These are phyloP conservation scores for Spizellomyces sp. DNA, from an alignment of 192 early-diverging fungal species.

Conservation along the genomic window DNA sequence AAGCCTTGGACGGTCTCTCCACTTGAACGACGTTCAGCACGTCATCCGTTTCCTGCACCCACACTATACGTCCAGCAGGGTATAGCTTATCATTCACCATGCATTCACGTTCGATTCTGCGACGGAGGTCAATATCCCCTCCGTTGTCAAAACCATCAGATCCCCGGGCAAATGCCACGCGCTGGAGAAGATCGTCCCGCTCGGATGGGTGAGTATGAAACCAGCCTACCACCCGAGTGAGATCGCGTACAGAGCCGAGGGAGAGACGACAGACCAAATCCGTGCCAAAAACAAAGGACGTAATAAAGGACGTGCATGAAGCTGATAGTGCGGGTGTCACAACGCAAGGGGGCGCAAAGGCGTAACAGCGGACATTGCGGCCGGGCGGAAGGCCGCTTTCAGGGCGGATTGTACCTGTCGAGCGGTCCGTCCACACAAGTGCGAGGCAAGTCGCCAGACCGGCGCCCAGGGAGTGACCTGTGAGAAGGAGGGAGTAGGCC, in stretches of 20 bases:
- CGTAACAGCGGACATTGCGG: conserved; percentile 81
- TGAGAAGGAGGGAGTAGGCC: conserved; percentile 80
- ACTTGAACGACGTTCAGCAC: conserved; percentile 30
- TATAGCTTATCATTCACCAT: conserved; percentile 37
- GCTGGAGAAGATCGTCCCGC: conserved; percentile 11
- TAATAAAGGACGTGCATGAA: conserved; percentile 70
- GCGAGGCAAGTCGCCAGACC: conserved; percentile 80
- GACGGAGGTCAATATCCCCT: conserved; percentile 16
- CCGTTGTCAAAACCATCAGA: neutral
- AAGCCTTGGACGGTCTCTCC: conserved; percentile 22
- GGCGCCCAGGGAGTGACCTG: conserved; percentile 87
- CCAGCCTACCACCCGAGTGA: conserved; percentile 61
- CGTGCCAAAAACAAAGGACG: conserved; percentile 77
- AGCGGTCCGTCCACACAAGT: conserved; percentile 73
- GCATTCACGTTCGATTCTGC: conserved; percentile 20
- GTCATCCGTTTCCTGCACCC: conserved; percentile 21
- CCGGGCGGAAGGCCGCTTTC: conserved; percentile 57
- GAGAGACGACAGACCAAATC: conserved; percentile 80
- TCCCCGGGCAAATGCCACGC: neutral
- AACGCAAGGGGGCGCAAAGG: conserved; percentile 82
- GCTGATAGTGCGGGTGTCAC: conserved; percentile 67
- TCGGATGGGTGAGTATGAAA: conserved; percentile 20
- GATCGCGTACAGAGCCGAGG: conserved; percentile 74
- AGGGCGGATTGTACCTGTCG: conserved; percentile 36
- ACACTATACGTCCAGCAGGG: conserved; percentile 42